Evolutionary conservation across 192 early-diverging fungal species (phyloP).

Genomic region (Coemansia sp.): DNA sequence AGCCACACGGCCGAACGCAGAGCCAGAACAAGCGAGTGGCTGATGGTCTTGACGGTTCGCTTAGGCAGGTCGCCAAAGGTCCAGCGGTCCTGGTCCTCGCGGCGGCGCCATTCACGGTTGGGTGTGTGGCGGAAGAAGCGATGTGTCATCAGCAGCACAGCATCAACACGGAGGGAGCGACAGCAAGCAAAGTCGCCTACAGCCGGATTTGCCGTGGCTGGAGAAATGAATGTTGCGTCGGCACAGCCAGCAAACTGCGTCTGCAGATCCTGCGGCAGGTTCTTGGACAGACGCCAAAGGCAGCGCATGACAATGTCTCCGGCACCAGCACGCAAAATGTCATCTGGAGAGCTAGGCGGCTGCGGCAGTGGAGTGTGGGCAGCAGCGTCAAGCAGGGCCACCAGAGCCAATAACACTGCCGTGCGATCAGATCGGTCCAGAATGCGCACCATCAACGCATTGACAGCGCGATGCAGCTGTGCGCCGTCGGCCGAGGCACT

Average conservation of each 20-base stretch:
- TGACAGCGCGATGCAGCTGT: constrained; percentile 52
- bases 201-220: background rate
- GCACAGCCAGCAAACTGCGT: constrained; percentile 61
- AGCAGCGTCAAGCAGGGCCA: constrained; percentile 63
- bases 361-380: constrained; percentile 57
- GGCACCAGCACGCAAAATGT: constrained; percentile 63
- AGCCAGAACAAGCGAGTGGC: constrained; percentile 69
- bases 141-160: constrained; percentile 72
- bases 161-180: constrained; percentile 7
- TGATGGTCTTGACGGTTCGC: constrained; percentile 91
- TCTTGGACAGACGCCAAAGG: constrained; percentile 93
- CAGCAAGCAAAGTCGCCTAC: background rate
- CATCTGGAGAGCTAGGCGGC: constrained; percentile 49
- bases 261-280: constrained; percentile 68
- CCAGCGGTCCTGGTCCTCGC: constrained; percentile 57
- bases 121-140: constrained; percentile 79
- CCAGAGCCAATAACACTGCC: constrained; percentile 68
- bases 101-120: constrained; percentile 81
- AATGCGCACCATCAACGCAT: constrained; percentile 86
- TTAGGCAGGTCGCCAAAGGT: constrained; percentile 90
- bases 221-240: constrained; percentile 8
- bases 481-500: constrained; percentile 25
- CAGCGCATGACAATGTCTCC: constrained; percentile 95
- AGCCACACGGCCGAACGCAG: constrained; percentile 46
- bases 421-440: constrained; percentile 87